A percentile compares a stretch with the other conserved stretches of the same genome.
phyloP scores from a whole-genome alignment of 805 yeast species.

The Yarrowia sp. region DNA sequence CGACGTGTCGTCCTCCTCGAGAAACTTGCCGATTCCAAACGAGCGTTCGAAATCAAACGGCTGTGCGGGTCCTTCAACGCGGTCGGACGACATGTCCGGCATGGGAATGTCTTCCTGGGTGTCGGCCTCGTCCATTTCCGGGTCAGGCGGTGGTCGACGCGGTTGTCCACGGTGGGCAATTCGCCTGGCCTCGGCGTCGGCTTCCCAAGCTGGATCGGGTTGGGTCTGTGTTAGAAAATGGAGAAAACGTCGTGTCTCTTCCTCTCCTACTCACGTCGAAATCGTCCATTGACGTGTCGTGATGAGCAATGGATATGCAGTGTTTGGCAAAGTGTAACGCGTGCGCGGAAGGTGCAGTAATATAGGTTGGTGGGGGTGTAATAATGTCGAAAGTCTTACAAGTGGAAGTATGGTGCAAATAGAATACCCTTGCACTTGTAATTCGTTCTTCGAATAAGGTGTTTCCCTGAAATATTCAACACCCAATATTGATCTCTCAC shows the following conservation, averaged over 20 bases:
- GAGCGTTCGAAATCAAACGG: slow-evolving; percentile 33
- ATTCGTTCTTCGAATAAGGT: too few relatives aligned
- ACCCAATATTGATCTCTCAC: too few relatives aligned
- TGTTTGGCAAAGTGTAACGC: not conserved
- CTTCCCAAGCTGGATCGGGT: slow-evolving; percentile 29
- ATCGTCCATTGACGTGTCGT: slow-evolving; percentile 6
- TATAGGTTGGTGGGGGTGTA: too few relatives aligned
- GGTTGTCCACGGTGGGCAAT: slow-evolving; percentile 6
- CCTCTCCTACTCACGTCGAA: slow-evolving; percentile 14
- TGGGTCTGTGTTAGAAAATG: slow-evolving; percentile 32
- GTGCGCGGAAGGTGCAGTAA: slow-evolving; percentile 1
- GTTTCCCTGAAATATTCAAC: too few relatives aligned
- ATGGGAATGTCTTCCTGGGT: slow-evolving; percentile 30
- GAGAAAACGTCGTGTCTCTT: not conserved
- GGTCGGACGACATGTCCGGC: slow-evolving; percentile 11
- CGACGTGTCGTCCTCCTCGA: slow-evolving; percentile 12
- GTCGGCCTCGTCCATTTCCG: slow-evolving; percentile 15
- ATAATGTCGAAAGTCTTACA: too few relatives aligned
- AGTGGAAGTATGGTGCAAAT: too few relatives aligned
- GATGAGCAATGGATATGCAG: not conserved
- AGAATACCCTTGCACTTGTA: too few relatives aligned
- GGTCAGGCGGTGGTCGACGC: slow-evolving; percentile 10
- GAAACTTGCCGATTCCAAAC: slow-evolving; percentile 4
- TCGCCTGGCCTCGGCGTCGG: slow-evolving; percentile 4
- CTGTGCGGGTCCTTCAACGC: slow-evolving; percentile 3